These are phyloP conservation scores for Ceratobasidium theobromae DNA, from an alignment of 1,284 basidiomycete species.

Conservation along the genomic window DNA sequence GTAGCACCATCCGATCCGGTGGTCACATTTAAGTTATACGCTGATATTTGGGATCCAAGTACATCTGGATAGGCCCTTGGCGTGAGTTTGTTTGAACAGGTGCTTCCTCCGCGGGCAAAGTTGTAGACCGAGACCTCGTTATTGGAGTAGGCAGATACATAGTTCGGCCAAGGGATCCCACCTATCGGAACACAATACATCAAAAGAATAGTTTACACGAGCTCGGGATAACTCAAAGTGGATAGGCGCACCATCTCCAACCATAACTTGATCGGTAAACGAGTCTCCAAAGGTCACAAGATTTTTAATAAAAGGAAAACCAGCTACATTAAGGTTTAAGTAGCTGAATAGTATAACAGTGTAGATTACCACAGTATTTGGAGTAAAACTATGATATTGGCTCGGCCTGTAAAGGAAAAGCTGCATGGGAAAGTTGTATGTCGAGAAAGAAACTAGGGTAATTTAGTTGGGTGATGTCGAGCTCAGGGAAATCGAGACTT, in stretches of 20 bases:
- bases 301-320: background rate
- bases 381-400: no score
- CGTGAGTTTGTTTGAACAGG: slow-evolving; percentile 52
- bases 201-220: background rate
- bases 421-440: no score
- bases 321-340: background rate
- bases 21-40: background rate
- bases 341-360: background rate
- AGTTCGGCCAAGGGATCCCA: slow-evolving; percentile 23
- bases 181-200: background rate
- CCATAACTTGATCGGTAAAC: slow-evolving; percentile 46
- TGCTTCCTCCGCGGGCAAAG: slow-evolving; percentile 50
- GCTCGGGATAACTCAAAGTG: no score
- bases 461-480: no score
- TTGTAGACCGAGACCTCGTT: slow-evolving; percentile 46
- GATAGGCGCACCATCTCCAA: slow-evolving; percentile 31
- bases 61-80: slow-evolving; percentile 39
- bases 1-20: background rate
- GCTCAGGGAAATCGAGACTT: no score
- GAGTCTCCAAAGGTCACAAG: slow-evolving; percentile 44
- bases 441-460: no score
- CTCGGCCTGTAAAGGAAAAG: no score
- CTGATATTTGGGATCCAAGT: slow-evolving; percentile 3
- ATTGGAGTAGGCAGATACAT: slow-evolving; percentile 41
- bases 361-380: background rate